Evolutionary conservation across 441 rosid species (phyloP).

Genomic region (Theobroma grandiflorum): DNA sequence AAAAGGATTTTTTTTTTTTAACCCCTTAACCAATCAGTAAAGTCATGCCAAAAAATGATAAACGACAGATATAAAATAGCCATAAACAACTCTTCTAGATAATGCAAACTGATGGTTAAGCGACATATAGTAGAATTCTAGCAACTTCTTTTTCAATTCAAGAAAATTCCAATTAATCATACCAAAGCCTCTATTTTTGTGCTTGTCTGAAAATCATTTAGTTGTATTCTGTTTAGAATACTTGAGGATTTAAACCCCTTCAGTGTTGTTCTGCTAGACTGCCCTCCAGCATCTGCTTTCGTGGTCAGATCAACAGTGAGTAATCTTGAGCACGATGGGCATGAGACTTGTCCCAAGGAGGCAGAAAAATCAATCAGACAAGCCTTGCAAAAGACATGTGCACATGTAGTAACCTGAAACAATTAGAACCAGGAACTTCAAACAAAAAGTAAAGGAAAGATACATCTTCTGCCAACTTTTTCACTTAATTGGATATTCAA

Average conservation of each 20-base stretch:
- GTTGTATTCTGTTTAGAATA: slow-evolving; percentile 82
- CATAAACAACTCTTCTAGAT: slow-evolving; percentile 9
- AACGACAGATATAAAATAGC: background rate
- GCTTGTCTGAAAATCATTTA: slow-evolving; percentile 92
- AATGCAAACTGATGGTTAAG: background rate
- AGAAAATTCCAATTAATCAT: slow-evolving; percentile 34
- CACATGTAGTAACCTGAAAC: slow-evolving; percentile 83
- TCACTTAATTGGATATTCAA: background rate
- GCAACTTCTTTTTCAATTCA: slow-evolving; percentile 11
- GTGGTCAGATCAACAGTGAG: slow-evolving; percentile 83
- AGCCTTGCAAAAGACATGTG: slow-evolving; percentile 86
- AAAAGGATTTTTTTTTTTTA: background rate
- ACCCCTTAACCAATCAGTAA: background rate
- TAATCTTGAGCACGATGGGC: slow-evolving; percentile 81
- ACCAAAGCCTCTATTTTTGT: slow-evolving; percentile 99
- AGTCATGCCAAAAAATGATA: slow-evolving; percentile 4
- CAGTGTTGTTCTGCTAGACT: slow-evolving; percentile 59
- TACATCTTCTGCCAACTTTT: background rate
- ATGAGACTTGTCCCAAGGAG: slow-evolving; percentile 66
- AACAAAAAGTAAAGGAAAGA: background rate
- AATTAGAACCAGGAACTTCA: slow-evolving; percentile 11
- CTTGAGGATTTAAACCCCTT: slow-evolving; percentile 85
- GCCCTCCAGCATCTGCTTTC: slow-evolving; percentile 52
- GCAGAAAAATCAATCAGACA: slow-evolving; percentile 81
- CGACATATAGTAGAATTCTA: background rate